Evolutionary conservation across 108 stramenopile species (phyloP).

Genomic region (Cyclotella cryptica): DNA sequence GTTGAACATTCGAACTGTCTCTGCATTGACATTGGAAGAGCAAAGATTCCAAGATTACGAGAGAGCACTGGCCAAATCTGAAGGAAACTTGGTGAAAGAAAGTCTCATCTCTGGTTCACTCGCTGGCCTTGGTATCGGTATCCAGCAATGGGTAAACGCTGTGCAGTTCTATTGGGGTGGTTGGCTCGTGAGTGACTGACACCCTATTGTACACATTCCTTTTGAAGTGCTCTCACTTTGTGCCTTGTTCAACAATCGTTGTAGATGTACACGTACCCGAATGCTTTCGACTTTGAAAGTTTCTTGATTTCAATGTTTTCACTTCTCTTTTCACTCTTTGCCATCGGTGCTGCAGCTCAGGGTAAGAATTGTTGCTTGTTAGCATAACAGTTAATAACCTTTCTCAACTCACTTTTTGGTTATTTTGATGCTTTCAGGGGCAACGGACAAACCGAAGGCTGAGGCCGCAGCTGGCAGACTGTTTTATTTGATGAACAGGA

Average conservation of each 20-base stretch:
- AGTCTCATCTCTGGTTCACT: slow-evolving; percentile 35
- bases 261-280: slow-evolving; percentile 60
- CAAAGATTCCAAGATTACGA: slow-evolving; percentile 62
- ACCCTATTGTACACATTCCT: too few species aligned
- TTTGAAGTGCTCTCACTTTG: neutral
- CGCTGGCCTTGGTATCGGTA: slow-evolving; percentile 35
- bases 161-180: slow-evolving; percentile 84
- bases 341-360: slow-evolving; percentile 76
- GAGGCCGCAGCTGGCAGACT: slow-evolving; percentile 70
- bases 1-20: slow-evolving; percentile 80
- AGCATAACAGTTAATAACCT: neutral
- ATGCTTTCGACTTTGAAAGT: slow-evolving; percentile 59
- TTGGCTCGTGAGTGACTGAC: slow-evolving; percentile 41
- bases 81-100: slow-evolving; percentile 41
- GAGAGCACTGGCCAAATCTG: slow-evolving; percentile 50
- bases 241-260: neutral
- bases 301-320: slow-evolving; percentile 84
- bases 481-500: slow-evolving; percentile 70
- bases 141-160: slow-evolving; percentile 50
- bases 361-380: slow-evolving; percentile 27
- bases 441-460: slow-evolving; percentile 70
- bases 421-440: neutral
- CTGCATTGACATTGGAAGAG: slow-evolving; percentile 71
- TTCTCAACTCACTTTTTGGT: neutral
- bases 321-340: slow-evolving; percentile 76